Evolutionary conservation across 2,329 filamentous ascomycete species (phyloP).

Genomic region (Epicoccum nigrum): DNA sequence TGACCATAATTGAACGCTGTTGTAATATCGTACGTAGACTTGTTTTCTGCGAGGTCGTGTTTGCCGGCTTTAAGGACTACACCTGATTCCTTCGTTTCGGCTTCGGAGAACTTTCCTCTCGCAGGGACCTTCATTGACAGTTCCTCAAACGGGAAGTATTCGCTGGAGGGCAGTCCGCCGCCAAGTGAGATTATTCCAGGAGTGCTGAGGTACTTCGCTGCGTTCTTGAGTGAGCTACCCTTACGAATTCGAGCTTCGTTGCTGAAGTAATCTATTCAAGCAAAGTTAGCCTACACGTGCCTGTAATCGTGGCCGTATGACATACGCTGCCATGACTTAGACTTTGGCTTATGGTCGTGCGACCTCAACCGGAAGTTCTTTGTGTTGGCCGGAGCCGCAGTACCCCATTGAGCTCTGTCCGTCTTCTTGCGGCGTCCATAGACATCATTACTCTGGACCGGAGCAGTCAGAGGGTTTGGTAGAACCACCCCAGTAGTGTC

Average conservation of each 20-base stretch:
- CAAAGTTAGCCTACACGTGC: conserved; percentile 1
- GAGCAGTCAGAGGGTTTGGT: conserved; percentile 60
- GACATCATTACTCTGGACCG: conserved; percentile 65
- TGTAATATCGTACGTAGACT: conserved; percentile 73
- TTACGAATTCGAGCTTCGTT: conserved; percentile 61
- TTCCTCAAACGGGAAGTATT: conserved; percentile 90
- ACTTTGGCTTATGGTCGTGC: conserved; percentile 70
- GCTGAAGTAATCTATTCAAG: conserved; percentile 48
- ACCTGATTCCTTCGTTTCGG: conserved; percentile 67
- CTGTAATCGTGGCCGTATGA: conserved; percentile 36
- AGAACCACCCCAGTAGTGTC: conserved; percentile 56
- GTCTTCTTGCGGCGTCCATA: conserved; percentile 70
- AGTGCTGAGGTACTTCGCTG: conserved; percentile 77
- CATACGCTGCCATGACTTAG: conserved; percentile 85
- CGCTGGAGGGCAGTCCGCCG: conserved; percentile 84
- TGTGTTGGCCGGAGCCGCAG: conserved; percentile 78
- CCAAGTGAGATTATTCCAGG: conserved; percentile 90
- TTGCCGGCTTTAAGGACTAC: conserved; percentile 74
- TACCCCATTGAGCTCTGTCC: conserved; percentile 73
- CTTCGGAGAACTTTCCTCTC: conserved; percentile 72
- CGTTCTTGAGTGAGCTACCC: conserved; percentile 74
- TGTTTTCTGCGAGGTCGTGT: conserved; percentile 75
- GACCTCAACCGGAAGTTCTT: conserved; percentile 78
- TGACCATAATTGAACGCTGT: conserved; percentile 95
- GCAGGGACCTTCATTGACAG: conserved; percentile 75